Evolutionary conservation across 352 stramenopile genomes (phyloP), one percentile per base, ranked within the genome.

Genomic region (Globisporangium viniferum): DNA sequence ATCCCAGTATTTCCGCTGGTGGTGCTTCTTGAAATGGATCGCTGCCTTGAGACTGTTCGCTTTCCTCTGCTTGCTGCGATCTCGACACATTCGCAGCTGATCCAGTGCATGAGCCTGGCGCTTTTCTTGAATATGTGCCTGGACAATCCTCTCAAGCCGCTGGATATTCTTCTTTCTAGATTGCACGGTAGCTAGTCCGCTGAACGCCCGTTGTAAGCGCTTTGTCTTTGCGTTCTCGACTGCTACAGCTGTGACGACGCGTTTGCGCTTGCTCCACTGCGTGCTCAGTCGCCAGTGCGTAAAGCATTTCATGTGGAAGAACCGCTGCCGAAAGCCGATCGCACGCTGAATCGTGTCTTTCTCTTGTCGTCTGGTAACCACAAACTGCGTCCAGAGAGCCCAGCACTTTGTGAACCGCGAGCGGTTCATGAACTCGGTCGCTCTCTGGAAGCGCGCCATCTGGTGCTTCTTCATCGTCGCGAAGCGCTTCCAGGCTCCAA

Each of bases 401-500:
- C 81, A 90, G 35, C 64, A 74, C 6, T 78, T 76, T 7, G 60
- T 2, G 2, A 71, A 67, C 4, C 70, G 53, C 14, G 75, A 69
- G 0, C 55, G 59, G 9, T 73, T 62, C 56, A 80, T 78, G 44
- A 84, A 86, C 20, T 29, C 64, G 9, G 66, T 79, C 1, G 74
- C 75, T 3, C 48, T 46, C 24, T 67, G 53, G 12, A 88, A 36
- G 33, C 67, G 76, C 36, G 65, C 56, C 12, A 78, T 55, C 36
- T 75, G 66, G 14, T 80, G 48, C 48, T 72, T 79, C 24, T 73
- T 76, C 10, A 63, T n/a, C 12, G 22, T 48, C 3, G 69, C 48
- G 20, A 73, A 75, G 7, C 72, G 73, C 54, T 80, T 84, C 82
- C 82, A 91, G 3, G 73, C 70, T 3, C 63, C 55, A 59, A 89